These are phyloP conservation scores for Trametes cingulata DNA, from an alignment of 768 basidiomycete genomes.

Conservation along the genomic window DNA sequence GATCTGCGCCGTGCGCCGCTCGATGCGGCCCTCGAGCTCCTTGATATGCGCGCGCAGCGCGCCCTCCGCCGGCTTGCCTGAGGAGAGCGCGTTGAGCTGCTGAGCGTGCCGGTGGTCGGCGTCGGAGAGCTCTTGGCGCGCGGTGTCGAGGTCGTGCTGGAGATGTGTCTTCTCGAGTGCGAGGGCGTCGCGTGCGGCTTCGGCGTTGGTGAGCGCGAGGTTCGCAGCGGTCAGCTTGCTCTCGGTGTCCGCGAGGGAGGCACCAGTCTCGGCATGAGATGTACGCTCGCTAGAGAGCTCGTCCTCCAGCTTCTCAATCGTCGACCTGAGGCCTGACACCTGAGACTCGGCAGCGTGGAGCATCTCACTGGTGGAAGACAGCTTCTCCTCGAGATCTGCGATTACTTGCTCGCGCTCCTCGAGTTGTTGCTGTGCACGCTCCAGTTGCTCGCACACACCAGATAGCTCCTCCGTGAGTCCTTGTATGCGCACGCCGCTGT, in stretches of 20 bases:
- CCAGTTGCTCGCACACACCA: background rate
- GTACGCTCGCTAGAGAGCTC: conserved; percentile 22
- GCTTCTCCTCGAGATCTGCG: conserved; percentile 5
- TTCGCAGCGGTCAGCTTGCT: conserved; percentile 46
- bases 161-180: conserved; percentile 64
- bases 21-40: conserved; percentile 65
- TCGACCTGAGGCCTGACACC: conserved; percentile 19
- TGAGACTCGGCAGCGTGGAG: conserved; percentile 18
- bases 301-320: conserved; percentile 21
- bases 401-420: conserved; percentile 6
- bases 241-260: conserved; percentile 43
- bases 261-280: conserved; percentile 25
- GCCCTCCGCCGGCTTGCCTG: conserved; percentile 36
- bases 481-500: background rate
- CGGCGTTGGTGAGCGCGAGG: conserved; percentile 52
- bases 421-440: background rate
- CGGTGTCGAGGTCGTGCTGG: conserved; percentile 53
- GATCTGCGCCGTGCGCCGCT: conserved; percentile 71
- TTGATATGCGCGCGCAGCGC: conserved; percentile 64
- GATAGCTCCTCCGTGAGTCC: conserved; percentile 3
- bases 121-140: conserved; percentile 53
- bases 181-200: conserved; percentile 67
- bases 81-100: conserved; percentile 64
- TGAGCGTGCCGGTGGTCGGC: conserved; percentile 66
- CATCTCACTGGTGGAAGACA: conserved; percentile 12